These are phyloP conservation scores for Eremothecium gossypii DNA, from an alignment of 1,139 yeast genomes.

Conservation along the genomic window DNA sequence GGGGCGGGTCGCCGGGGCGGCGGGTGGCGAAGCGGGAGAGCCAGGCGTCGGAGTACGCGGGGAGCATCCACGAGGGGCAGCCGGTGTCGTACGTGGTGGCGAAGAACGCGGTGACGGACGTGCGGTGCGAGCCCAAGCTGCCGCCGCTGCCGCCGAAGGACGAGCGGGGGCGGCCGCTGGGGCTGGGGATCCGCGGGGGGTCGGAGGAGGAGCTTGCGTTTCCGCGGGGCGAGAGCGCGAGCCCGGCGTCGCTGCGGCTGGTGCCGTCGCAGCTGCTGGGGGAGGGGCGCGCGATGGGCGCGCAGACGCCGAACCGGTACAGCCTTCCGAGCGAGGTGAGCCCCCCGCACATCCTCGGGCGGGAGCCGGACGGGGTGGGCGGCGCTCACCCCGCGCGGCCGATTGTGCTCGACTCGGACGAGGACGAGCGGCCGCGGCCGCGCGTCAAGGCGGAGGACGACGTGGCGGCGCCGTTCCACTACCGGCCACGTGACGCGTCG, in stretches of 20 bases:
- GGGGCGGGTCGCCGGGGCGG: neutral
- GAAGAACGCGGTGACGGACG: conserved; percentile 3
- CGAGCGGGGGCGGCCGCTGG: conserved; percentile 1
- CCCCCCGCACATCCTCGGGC: neutral
- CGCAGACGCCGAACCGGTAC: neutral
- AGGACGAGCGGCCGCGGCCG: neutral
- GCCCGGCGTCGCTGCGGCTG: neutral
- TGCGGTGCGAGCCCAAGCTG: conserved; percentile 9
- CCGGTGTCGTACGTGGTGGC: conserved; percentile 34
- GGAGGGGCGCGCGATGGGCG: too few species aligned
- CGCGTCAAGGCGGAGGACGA: neutral
- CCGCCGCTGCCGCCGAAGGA: conserved; percentile 13
- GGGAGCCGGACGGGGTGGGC: conserved; percentile 1
- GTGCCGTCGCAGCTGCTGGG: neutral
- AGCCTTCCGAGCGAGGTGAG: neutral
- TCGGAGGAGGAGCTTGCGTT: neutral
- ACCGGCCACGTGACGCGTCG: neutral
- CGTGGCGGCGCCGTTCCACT: neutral
- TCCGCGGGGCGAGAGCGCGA: conserved; percentile 1
- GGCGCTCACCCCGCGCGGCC: neutral
- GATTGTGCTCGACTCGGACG: neutral
- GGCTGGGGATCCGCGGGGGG: neutral
- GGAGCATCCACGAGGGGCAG: conserved; percentile 38
- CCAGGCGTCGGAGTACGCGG: conserved; percentile 37
- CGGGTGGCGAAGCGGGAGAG: conserved; percentile 33